These are phyloP conservation scores for Vigna mungo DNA, from an alignment of 306 rosid genomes.

Conservation along the genomic window DNA sequence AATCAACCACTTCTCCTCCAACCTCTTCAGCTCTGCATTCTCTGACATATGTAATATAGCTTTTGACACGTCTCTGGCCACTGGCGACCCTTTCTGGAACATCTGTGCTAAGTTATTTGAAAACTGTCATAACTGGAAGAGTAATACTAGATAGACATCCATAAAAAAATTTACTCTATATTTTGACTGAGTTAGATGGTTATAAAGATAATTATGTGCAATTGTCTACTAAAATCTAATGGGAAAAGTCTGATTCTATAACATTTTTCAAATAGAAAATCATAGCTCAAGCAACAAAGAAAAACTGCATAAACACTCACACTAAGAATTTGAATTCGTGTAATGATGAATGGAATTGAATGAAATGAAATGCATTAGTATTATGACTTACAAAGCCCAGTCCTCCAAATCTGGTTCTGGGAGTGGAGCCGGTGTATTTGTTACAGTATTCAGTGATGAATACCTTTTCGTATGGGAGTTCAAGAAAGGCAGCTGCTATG, in stretches of 20 bases:
- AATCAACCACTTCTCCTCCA: conserved; percentile 55
- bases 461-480: conserved; percentile 66
- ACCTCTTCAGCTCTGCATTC: conserved; percentile 43
- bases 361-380: not conserved
- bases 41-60: conserved; percentile 61
- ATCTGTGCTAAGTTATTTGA: conserved; percentile 54
- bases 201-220: too few species aligned
- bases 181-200: too few species aligned
- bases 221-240: too few species aligned
- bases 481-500: conserved; percentile 74
- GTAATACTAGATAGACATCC: not conserved
- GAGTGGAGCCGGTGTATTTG: conserved; percentile 47
- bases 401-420: conserved; percentile 70
- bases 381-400: conserved; percentile 68
- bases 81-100: conserved; percentile 79
- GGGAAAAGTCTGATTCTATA: too few species aligned
- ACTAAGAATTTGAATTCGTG: too few species aligned
- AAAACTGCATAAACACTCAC: too few species aligned
- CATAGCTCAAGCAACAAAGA: too few species aligned
- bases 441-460: conserved; percentile 55
- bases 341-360: too few species aligned
- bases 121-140: not conserved
- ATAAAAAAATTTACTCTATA: not conserved
- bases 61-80: conserved; percentile 63
- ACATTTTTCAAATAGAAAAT: too few species aligned